Evolutionary conservation across 2,329 filamentous ascomycete genomes (phyloP), one percentile per base, ranked within the genome.

Genomic region (Aureobasidium namibiae): DNA sequence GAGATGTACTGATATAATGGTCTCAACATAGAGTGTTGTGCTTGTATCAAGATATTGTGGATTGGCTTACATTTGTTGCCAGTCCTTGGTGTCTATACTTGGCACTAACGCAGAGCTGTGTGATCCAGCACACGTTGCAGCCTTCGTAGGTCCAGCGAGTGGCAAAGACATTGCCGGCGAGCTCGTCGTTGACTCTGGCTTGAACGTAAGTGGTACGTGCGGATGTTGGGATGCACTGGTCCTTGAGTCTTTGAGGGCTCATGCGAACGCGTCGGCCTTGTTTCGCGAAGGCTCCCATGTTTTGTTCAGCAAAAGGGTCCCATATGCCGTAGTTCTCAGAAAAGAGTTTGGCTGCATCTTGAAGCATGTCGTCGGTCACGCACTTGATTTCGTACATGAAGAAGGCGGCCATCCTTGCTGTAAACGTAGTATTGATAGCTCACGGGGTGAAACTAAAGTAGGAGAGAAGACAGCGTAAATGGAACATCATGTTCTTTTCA

Each of bases 231-330:
- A 53, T 8, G 33, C 56, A 58, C 1, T 58, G 13, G 7, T 4
- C 7, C 23, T 11, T 48, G 11, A 58, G 33, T 6, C 29, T 13
- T 9, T 10, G 8, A 9, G 33, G 29, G 18, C 56, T 58, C 4
- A n/a, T 11, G 11, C 56, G 56, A n/a, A 58, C 33, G 9, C 56
- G 56, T 36, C 29, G 56, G 26, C 56, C 56, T 39, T 39, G n/a
- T 9, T n/a, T 23, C 42, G n/a, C n/a, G n/a, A n/a, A n/a, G n/a
- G n/a, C n/a, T n/a, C n/a, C n/a, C n/a, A n/a, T n/a, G n/a, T 39
- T 24, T 16, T 16, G 9, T 42, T 59, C 4, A n/a, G 23, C 44
- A 16, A 34, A 18, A 31, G 56, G 11, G 33, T 44, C 24, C 56
- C 56, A 50, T 3, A 50, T 23, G 11, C 56, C 56, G 24, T 59